A percentile compares a stretch with the other conserved stretches of the same genome.
These are phyloP conservation scores for Hypoxylon cercidicola DNA, from an alignment of 495 filamentous ascomycete genomes.

Conservation along the genomic window DNA sequence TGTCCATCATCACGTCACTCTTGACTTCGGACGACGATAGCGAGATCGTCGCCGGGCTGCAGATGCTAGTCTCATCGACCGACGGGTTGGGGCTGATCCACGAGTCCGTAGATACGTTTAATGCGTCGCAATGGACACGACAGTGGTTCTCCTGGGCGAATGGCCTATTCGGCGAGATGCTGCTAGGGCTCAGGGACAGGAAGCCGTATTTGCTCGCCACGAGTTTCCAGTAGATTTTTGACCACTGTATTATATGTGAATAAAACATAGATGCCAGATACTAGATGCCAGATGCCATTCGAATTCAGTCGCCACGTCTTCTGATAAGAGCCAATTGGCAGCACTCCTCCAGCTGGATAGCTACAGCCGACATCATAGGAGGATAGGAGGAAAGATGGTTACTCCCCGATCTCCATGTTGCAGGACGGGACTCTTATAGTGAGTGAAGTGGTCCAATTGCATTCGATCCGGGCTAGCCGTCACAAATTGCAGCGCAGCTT, in stretches of 20 bases:
- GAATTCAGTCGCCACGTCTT: conserved; percentile 38
- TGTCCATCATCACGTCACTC: conserved; percentile 66
- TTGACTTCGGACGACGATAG: conserved; percentile 63
- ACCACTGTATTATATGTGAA: conserved; percentile 19
- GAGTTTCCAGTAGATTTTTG: conserved; percentile 45
- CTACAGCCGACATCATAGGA: conserved; percentile 2
- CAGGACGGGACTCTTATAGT: conserved; percentile 26
- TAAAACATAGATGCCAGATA: conserved; percentile 24
- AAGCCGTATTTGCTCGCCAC: conserved; percentile 57
- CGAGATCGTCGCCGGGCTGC: conserved; percentile 63
- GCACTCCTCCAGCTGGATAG: conserved; percentile 5
- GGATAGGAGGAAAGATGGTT: conserved; percentile 1
- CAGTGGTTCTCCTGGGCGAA: conserved; percentile 72
- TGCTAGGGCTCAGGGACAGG: conserved; percentile 60
- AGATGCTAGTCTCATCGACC: conserved; percentile 63
- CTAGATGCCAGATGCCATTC: conserved; percentile 31
- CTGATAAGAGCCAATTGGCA: conserved; percentile 1
- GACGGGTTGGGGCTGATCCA: conserved; percentile 59
- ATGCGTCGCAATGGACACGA: conserved; percentile 56
- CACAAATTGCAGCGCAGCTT: conserved; percentile 26
- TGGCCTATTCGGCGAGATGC: conserved; percentile 67
- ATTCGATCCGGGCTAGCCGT: conserved; percentile 40
- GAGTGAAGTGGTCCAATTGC: conserved; percentile 37
- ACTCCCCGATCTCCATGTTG: conserved; percentile 12
- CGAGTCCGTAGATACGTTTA: conserved; percentile 50